phyloP scores from a whole-genome alignment of 768 basidiomycete genomes.

The Scleroderma citrinum region DNA sequence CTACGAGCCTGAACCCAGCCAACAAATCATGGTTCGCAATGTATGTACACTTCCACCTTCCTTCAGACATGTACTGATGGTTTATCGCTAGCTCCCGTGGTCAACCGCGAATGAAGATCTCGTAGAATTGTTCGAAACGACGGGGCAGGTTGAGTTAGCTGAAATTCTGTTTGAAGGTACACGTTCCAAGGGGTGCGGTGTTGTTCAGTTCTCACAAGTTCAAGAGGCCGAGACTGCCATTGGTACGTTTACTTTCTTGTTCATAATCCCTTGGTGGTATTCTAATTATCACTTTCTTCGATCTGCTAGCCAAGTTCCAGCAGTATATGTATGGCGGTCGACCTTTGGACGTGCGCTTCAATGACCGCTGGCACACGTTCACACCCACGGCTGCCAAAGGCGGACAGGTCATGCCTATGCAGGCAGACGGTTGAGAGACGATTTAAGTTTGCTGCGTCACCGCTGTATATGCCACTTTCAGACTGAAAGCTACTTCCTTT shows the following conservation, averaged over 20 bases:
- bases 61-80: too few species aligned
- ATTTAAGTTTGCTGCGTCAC: neutral
- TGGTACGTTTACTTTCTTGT: conserved; percentile 37
- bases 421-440: conserved; percentile 39
- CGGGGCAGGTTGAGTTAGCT: conserved; percentile 89
- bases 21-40: conserved; percentile 98
- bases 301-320: conserved; percentile 76
- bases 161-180: conserved; percentile 93
- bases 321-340: conserved; percentile 93
- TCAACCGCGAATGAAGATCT: conserved; percentile 98
- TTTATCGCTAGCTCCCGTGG: conserved; percentile 74
- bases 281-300: neutral
- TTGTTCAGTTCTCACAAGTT: conserved; percentile 89
- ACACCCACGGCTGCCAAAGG: conserved; percentile 86
- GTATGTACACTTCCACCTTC: conserved; percentile 32
- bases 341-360: conserved; percentile 88
- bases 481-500: neutral
- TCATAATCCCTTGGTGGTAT: neutral
- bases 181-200: conserved; percentile 90
- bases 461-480: too few species aligned
- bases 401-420: conserved; percentile 64
- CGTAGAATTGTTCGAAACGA: conserved; percentile 97
- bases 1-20: conserved; percentile 75
- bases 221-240: conserved; percentile 93
- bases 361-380: conserved; percentile 94